A percentile compares a stretch with the other conserved stretches of the same genome.
These are phyloP conservation scores for Dioscorea cayenensis DNA, from an alignment of 116 monocot genomes.

Conservation along the genomic window DNA sequence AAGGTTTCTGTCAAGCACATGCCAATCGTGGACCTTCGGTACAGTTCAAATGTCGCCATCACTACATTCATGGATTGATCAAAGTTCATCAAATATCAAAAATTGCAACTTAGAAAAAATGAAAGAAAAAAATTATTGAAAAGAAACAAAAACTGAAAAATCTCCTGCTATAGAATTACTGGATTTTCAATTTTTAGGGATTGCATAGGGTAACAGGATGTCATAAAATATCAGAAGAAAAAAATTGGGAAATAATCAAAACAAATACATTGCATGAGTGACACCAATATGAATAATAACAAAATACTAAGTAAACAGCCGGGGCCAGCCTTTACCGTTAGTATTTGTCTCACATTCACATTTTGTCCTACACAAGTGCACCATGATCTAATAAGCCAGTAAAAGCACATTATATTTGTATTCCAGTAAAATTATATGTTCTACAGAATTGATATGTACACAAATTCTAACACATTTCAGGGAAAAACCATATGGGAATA, in stretches of 20 bases:
- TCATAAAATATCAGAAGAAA: no score
- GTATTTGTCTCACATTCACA: not conserved
- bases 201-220: no score
- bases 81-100: not conserved
- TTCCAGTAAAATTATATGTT: not conserved
- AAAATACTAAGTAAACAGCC: no score
- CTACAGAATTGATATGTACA: no score
- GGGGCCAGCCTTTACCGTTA: not conserved
- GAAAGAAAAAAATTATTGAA: not conserved
- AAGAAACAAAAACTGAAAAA: not conserved
- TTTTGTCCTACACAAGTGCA: not conserved
- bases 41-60: slow-evolving; percentile 84
- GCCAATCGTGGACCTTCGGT: slow-evolving; percentile 73
- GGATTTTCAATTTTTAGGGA: not conserved
- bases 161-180: not conserved
- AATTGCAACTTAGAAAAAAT: not conserved
- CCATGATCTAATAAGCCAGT: not conserved
- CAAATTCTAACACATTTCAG: no score
- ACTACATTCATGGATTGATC: not conserved
- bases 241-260: no score
- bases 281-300: no score
- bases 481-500: no score
- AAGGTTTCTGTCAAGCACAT: slow-evolving; percentile 83
- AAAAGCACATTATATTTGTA: not conserved
- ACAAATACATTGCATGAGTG: no score